Percentiles rank a stretch among this genome's conserved stretches.
These are phyloP conservation scores for Cryptomeria japonica DNA, from an alignment of 75 land plant genomes.

Conservation along the genomic window DNA sequence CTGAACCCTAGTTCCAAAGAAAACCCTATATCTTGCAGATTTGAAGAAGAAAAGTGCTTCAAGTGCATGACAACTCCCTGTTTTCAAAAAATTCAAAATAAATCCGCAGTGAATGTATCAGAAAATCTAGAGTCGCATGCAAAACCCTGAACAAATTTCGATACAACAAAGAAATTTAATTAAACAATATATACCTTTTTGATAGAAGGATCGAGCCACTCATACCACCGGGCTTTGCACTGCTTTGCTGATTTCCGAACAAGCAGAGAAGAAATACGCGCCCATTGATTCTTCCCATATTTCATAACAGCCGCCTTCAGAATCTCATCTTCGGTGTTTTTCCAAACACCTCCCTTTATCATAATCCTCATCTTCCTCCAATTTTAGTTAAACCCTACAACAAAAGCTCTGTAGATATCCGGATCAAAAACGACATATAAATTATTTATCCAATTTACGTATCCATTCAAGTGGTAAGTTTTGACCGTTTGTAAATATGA, in stretches of 20 bases:
- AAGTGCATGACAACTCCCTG: not conserved
- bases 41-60: not conserved
- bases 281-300: slow-evolving; percentile 25
- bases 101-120: not conserved
- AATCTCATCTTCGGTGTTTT: slow-evolving; percentile 99
- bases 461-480: not conserved
- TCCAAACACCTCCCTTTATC: slow-evolving; percentile 99
- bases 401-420: not conserved
- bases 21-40: not conserved
- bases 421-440: too few species aligned
- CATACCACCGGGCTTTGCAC: too few species aligned
- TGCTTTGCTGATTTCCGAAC: too few species aligned
- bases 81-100: not conserved
- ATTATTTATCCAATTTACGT: not conserved
- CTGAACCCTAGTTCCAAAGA: not conserved
- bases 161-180: not conserved
- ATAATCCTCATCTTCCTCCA: slow-evolving; percentile 95
- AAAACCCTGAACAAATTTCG: not conserved
- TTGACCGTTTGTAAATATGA: not conserved
- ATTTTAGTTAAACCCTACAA: slow-evolving; percentile 5
- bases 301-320: slow-evolving; percentile 98
- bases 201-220: too few species aligned
- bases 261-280: too few species aligned
- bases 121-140: not conserved
- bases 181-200: not conserved